Conservation (phyloP, 495 filamentous ascomycete species). For the Penicillium subrubescens region DNA sequence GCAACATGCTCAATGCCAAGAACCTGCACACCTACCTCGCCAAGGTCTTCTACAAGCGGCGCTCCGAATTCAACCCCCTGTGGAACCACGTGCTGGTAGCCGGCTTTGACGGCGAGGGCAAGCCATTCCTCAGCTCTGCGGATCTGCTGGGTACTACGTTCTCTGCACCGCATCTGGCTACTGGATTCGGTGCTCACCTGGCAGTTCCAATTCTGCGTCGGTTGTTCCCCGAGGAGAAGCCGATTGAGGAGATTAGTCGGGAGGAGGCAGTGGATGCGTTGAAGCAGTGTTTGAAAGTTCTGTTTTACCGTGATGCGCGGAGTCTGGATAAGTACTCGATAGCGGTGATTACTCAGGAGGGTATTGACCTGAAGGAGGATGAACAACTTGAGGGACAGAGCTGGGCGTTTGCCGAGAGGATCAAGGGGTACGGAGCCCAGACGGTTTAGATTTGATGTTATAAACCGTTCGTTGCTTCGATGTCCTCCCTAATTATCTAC, state of each 20-base stretch:
- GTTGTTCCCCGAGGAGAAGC: slow-evolving; percentile 76
- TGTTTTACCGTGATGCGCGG: slow-evolving; percentile 95
- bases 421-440: slow-evolving; percentile 77
- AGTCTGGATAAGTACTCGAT: slow-evolving; percentile 90
- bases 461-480: slow-evolving; percentile 12
- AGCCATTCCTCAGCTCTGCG: slow-evolving; percentile 86
- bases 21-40: slow-evolving; percentile 94
- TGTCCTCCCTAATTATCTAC: slow-evolving; percentile 1
- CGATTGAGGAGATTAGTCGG: slow-evolving; percentile 66
- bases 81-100: slow-evolving; percentile 95
- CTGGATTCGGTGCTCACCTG: slow-evolving; percentile 90
- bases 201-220: slow-evolving; percentile 88
- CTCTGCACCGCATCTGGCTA: slow-evolving; percentile 81
- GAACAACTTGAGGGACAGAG: slow-evolving; percentile 82
- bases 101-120: slow-evolving; percentile 74
- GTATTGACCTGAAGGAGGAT: slow-evolving; percentile 76
- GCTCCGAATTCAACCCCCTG: slow-evolving; percentile 92
- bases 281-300: slow-evolving; percentile 94
- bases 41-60: slow-evolving; percentile 92
- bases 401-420: slow-evolving; percentile 94
- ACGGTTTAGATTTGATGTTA: slow-evolving; percentile 42
- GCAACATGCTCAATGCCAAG: slow-evolving; percentile 73
- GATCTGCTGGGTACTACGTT: slow-evolving; percentile 95
- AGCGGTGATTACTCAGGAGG: slow-evolving; percentile 80
- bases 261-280: slow-evolving; percentile 80